Base-by-base conservation (phyloP, 306 rosid genomes). In the Alnus rubra region DNA sequence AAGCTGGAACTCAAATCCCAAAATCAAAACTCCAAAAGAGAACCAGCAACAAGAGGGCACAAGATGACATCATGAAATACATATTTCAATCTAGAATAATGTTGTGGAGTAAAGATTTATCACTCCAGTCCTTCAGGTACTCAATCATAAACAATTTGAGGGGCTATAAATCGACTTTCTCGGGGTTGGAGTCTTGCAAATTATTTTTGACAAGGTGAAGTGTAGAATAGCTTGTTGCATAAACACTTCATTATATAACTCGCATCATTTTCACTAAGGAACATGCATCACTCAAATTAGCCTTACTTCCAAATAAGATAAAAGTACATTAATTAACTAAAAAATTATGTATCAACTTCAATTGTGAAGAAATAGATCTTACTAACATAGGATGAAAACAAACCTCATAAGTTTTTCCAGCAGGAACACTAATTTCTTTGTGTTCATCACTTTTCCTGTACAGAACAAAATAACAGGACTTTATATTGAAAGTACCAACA, bases 331-430 rank as follows among this genome's bases (percentile, higher is more conserved):
- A 58, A 19, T 23, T 8, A 12, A 9, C 4, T 23, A 9, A 28
- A 59, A 59, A 19, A 59, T 53, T 18, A 53, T 59, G 53, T 28
- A 33, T 23, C 45, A 3, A 15, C 53, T 44, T 19, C 67, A 75
- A 64, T 74, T 28, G 69, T 82, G 48, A 83, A 4, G 30, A 78
- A 9, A 81, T 42, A 33, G 77, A 53, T 65, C 55, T 65, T 79
- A 47, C n/a, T 49, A 77, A 53, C 67, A 49, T 51, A 80, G 76
- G 13, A 65, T 50, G 11, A 71, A 74, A 52, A 80, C 87, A 78
- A 68, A 95, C 99, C 99, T 95, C 99, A 12, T 86, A 84, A 70
- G 90, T 84, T 82, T 89, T 93, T 53, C 99, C 99, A 63, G 99
- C 97, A 37, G 93, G 90, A 85, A 95, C 81, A 78, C 76, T 88